Conservation (phyloP, 768 basidiomycete species). For the Boletales sp. region DNA sequence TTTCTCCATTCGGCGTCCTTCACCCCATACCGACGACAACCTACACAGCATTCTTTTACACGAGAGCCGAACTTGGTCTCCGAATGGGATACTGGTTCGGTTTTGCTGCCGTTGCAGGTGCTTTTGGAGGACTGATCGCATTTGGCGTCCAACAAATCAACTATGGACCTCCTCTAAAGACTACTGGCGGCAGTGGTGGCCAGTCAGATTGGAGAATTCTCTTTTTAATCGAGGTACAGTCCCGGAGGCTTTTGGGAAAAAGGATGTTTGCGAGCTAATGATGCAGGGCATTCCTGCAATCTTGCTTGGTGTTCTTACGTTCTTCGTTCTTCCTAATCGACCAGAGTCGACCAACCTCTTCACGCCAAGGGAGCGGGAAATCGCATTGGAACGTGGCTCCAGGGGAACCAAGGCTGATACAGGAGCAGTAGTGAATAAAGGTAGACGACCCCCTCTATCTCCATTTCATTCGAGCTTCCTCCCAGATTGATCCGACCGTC, state of each 20-base stretch:
- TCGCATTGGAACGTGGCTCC: constrained; percentile 67
- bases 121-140: constrained; percentile 81
- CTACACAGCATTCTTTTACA: constrained; percentile 75
- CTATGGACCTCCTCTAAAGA: constrained; percentile 21
- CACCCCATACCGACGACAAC: neutral
- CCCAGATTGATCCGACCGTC: neutral
- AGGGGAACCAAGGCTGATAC: constrained; percentile 62
- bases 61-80: constrained; percentile 67
- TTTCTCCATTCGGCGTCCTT: neutral
- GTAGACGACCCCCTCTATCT: constrained; percentile 16
- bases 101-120: constrained; percentile 80
- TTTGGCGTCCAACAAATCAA: constrained; percentile 76
- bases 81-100: constrained; percentile 83
- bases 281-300: constrained; percentile 64
- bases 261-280: neutral
- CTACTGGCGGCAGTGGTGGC: constrained; percentile 23
- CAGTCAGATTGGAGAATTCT: constrained; percentile 38
- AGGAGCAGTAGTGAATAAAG: constrained; percentile 61
- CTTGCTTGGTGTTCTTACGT: constrained; percentile 53
- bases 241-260: neutral
- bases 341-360: constrained; percentile 68
- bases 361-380: constrained; percentile 45
- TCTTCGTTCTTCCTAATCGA: constrained; percentile 60
- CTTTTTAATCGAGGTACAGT: constrained; percentile 66
- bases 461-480: neutral